Evolutionary conservation across 225 moss, liverwort and hornwort genomes (phyloP).

Genomic region (Climacium dendroides): DNA sequence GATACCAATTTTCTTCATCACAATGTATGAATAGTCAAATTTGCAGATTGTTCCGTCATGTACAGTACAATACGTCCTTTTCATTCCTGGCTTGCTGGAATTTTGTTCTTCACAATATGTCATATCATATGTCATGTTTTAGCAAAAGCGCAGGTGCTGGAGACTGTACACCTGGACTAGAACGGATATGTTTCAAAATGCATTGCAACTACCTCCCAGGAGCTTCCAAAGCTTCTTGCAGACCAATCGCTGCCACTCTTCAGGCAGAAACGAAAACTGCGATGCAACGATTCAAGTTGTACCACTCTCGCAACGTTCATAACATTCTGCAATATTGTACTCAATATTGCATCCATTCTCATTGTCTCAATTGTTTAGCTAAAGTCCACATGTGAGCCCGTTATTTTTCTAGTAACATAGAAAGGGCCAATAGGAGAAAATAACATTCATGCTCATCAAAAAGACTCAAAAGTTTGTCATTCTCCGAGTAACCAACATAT

Average conservation of each 20-base stretch:
- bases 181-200: background rate
- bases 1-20: background rate
- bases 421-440: no score
- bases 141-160: background rate
- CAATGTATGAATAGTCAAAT: background rate
- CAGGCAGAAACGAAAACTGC: background rate
- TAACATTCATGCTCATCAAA: background rate
- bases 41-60: background rate
- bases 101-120: background rate
- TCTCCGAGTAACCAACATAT: background rate
- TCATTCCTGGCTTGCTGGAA: background rate
- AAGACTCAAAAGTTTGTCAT: background rate
- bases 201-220: background rate
- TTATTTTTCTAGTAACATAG: no score
- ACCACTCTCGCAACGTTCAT: background rate
- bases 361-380: background rate
- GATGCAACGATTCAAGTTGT: background rate
- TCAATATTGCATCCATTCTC: background rate
- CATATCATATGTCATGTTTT: background rate
- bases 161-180: background rate
- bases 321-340: background rate
- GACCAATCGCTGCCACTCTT: background rate
- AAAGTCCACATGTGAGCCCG: background rate
- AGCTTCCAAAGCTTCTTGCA: background rate
- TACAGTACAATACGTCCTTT: background rate